Percentiles rank a stretch among this genome's conserved stretches.
Evolutionary conservation across 202 grass and related monocot species (phyloP).

Genomic region (Carex sylvatica): DNA sequence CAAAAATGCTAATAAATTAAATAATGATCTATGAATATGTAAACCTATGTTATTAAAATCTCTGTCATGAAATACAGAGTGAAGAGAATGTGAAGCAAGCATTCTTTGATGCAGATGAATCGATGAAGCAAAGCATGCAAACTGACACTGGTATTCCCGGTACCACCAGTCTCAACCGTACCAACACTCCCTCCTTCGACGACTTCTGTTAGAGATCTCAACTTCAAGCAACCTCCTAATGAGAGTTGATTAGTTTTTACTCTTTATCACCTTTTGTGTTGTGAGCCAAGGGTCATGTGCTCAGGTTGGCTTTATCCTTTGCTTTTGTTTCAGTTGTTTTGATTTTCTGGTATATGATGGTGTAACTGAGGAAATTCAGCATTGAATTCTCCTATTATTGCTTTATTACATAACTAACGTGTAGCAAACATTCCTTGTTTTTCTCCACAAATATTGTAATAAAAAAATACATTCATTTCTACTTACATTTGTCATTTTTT

Average conservation of each 20-base stretch:
- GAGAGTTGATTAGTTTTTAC: conserved; percentile 1
- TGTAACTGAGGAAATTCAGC: not conserved
- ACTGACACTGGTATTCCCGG: conserved; percentile 8
- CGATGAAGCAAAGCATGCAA: conserved; percentile 21
- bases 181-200: conserved; percentile 28
- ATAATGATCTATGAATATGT: not conserved
- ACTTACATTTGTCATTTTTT: not conserved
- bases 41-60: not conserved
- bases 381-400: not conserved
- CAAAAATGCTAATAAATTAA: not conserved
- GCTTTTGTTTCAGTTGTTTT: conserved; percentile 13
- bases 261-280: not conserved
- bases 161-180: conserved; percentile 15
- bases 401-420: not conserved
- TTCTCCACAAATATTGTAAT: not conserved
- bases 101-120: conserved; percentile 1
- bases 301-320: not conserved
- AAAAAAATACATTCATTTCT: too few species aligned
- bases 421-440: not conserved
- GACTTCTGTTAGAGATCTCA: conserved; percentile 2
- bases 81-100: conserved; percentile 14
- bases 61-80: not conserved
- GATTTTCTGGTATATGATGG: not conserved
- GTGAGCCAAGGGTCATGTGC: not conserved
- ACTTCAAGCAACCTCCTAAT: not conserved